phyloP scores from a whole-genome alignment of 2,329 filamentous ascomycete species.

The Diaporthe helianthi region DNA sequence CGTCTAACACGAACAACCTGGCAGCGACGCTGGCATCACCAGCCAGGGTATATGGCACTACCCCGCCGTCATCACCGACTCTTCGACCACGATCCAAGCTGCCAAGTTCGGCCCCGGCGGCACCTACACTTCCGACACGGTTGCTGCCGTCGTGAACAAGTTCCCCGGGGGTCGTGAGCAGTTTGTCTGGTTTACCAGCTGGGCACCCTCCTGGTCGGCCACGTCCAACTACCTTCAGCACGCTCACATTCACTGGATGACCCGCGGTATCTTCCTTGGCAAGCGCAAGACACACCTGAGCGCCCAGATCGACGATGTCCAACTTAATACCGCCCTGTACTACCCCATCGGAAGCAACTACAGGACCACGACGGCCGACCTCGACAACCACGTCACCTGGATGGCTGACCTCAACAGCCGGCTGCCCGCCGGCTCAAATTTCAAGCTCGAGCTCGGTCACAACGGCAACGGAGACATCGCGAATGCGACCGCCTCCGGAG shows the following conservation, averaged over 20 bases:
- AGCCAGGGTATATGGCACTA: background rate
- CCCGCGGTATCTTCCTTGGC: slow-evolving; percentile 2
- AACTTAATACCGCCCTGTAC: background rate
- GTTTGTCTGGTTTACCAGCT: slow-evolving; percentile 12
- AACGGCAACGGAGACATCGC: slow-evolving; percentile 4
- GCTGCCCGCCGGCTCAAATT: background rate
- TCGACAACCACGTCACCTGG: background rate
- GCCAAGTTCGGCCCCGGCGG: background rate
- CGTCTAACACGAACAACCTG: background rate
- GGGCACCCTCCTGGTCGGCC: slow-evolving; percentile 1
- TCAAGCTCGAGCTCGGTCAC: slow-evolving; percentile 8
- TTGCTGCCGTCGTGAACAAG: background rate
- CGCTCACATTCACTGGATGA: slow-evolving; percentile 8
- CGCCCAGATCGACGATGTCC: background rate
- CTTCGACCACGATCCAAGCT: background rate
- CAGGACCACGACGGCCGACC: slow-evolving; percentile 6
- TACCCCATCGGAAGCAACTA: background rate
- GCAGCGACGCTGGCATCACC: background rate
- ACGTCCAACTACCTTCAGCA: slow-evolving; percentile 12
- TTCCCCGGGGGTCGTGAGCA: background rate
- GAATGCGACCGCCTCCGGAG: background rate
- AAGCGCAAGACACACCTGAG: slow-evolving; percentile 5
- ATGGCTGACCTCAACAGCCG: background rate
- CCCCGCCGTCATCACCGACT: slow-evolving; percentile 2
- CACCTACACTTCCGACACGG: background rate